These are phyloP conservation scores for Coniochaeta pulveracea DNA, from an alignment of 2,329 filamentous ascomycete genomes.

Conservation along the genomic window DNA sequence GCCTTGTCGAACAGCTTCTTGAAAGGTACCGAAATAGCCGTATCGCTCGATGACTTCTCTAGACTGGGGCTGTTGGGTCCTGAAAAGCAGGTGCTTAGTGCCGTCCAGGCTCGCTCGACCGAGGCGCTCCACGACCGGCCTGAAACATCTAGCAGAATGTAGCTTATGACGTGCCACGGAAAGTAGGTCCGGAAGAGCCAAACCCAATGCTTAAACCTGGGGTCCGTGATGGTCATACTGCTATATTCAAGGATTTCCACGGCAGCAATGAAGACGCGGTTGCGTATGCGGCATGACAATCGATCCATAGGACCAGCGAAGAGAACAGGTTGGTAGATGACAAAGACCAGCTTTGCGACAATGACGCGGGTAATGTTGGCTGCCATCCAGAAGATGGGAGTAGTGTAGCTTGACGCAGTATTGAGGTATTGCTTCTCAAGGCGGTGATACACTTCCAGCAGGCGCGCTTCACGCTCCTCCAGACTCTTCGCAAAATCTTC, in stretches of 20 bases:
- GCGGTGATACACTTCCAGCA: constrained; percentile 19
- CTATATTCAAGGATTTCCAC: constrained; percentile 46
- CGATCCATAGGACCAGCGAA: constrained; percentile 24
- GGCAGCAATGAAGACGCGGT: constrained; percentile 32
- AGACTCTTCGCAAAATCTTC: constrained; percentile 19
- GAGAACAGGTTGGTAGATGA: constrained; percentile 40
- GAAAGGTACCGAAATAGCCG: constrained; percentile 40
- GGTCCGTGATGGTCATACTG: constrained; percentile 39
- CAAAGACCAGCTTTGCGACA: constrained; percentile 40
- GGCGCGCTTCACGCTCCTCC: constrained; percentile 28
- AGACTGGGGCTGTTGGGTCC: constrained; percentile 26
- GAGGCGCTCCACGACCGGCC: constrained; percentile 26
- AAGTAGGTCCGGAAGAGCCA: constrained; percentile 50
- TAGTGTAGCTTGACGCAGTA: constrained; percentile 31
- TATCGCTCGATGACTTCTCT: constrained; percentile 30
- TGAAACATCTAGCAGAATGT: constrained; percentile 38
- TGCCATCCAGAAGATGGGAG: constrained; percentile 37
- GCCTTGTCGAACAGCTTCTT: constrained; percentile 42
- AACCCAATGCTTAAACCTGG: constrained; percentile 35
- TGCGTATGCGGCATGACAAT: constrained; percentile 19
- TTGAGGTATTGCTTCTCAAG: constrained; percentile 43
- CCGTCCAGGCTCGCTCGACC: constrained; percentile 17
- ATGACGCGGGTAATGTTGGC: constrained; percentile 36
- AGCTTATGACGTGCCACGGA: constrained; percentile 48
- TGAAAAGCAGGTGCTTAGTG: constrained; percentile 17